A percentile compares a stretch with the other conserved stretches of the same genome.
phyloP scores from a whole-genome alignment of 805 yeast genomes.

The Kuraishia cidri region DNA sequence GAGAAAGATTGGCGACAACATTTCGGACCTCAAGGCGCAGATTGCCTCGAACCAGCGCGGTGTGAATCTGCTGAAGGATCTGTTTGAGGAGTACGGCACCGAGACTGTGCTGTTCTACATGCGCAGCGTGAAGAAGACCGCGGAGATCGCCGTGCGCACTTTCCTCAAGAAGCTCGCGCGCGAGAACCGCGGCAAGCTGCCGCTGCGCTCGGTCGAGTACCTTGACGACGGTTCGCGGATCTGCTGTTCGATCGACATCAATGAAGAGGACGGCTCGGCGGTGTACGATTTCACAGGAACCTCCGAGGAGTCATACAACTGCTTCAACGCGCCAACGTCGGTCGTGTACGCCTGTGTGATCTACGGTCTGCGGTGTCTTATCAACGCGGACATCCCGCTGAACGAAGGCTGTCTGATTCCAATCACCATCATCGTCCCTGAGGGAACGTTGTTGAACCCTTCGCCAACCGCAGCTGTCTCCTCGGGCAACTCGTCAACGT shows the following conservation, averaged over 20 bases:
- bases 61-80: constrained; percentile 29
- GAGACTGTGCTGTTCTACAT: constrained; percentile 35
- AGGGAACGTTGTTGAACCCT: constrained; percentile 24
- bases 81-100: constrained; percentile 33
- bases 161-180: constrained; percentile 25
- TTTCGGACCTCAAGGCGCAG: constrained; percentile 39
- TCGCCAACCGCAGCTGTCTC: constrained; percentile 35
- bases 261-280: constrained; percentile 29
- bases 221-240: constrained; percentile 51
- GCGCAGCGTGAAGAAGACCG: constrained; percentile 34
- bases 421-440: constrained; percentile 18
- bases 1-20: constrained; percentile 42
- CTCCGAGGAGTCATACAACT: constrained; percentile 41
- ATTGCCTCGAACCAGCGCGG: constrained; percentile 45
- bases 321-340: constrained; percentile 46
- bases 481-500: constrained; percentile 59
- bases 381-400: constrained; percentile 44
- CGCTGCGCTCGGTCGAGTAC: constrained; percentile 33
- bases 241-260: constrained; percentile 29
- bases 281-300: constrained; percentile 45
- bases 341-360: constrained; percentile 46
- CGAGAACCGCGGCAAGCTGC: constrained; percentile 24
- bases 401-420: constrained; percentile 42
- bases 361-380: constrained; percentile 39
- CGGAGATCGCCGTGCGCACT: constrained; percentile 33